phyloP scores from a whole-genome alignment of 257 asterid species.

The Agastache rugosa region DNA sequence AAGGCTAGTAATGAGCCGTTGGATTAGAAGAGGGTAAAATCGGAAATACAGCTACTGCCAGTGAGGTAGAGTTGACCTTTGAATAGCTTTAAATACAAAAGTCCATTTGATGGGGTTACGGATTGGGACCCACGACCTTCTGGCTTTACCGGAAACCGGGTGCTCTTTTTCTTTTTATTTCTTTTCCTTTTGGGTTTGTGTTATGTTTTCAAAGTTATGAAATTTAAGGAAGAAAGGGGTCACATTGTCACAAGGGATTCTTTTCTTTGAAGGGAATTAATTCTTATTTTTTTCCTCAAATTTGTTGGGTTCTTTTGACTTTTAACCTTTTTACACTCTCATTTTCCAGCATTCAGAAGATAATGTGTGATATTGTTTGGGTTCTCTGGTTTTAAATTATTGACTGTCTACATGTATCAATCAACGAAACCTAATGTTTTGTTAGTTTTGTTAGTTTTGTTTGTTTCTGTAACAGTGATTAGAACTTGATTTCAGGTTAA shows the following conservation, averaged over 20 bases:
- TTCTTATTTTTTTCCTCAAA: slow-evolving; percentile 39
- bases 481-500: neutral
- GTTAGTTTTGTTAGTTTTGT: neutral
- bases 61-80: slow-evolving; percentile 56
- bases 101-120: slow-evolving; percentile 42
- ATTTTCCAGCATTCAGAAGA: neutral
- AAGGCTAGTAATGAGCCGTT: slow-evolving; percentile 53
- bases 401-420: slow-evolving; percentile 13
- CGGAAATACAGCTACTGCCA: slow-evolving; percentile 39
- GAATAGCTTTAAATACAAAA: slow-evolving; percentile 46
- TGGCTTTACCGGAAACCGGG: slow-evolving; percentile 37
- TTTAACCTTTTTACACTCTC: neutral
- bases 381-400: neutral
- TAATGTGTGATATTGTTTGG: slow-evolving; percentile 26
- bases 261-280: slow-evolving; percentile 34
- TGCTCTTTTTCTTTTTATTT: neutral
- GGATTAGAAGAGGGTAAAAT: slow-evolving; percentile 43
- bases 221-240: slow-evolving; percentile 34
- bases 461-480: neutral
- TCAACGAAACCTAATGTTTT: slow-evolving; percentile 9
- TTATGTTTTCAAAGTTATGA: slow-evolving; percentile 24
- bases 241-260: slow-evolving; percentile 43
- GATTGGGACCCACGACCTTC: slow-evolving; percentile 34
- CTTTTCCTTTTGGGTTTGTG: neutral
- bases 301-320: slow-evolving; percentile 41